These are phyloP conservation scores for Coemansia sp. DNA, from an alignment of 192 early-diverging fungal genomes.

Conservation along the genomic window DNA sequence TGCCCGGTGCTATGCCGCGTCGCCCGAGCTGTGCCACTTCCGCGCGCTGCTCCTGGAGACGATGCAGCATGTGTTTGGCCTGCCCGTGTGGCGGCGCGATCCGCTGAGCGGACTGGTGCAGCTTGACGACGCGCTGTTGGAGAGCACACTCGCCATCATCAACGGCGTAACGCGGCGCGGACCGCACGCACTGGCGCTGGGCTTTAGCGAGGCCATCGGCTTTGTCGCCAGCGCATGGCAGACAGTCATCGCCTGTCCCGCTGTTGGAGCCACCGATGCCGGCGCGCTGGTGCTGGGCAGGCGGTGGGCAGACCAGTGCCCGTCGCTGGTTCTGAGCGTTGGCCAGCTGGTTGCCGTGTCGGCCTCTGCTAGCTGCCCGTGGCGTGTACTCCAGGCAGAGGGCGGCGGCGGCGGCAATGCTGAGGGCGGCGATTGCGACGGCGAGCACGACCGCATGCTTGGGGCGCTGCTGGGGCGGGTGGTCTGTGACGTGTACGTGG, in stretches of 20 bases:
- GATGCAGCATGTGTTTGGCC: constrained; percentile 12
- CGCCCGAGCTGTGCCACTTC: constrained; percentile 17
- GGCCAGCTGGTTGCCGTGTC: constrained; percentile 33
- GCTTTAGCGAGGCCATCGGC: constrained; percentile 12
- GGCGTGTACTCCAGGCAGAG: constrained; percentile 11
- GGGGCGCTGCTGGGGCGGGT: constrained; percentile 29
- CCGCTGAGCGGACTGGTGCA: constrained; percentile 4
- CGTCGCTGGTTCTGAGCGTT: constrained; percentile 31
- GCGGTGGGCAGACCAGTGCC: constrained; percentile 45
- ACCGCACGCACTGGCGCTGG: constrained; percentile 29
- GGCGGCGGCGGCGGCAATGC: constrained; percentile 15
- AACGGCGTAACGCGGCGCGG: constrained; percentile 35
- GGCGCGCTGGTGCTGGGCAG: background rate
- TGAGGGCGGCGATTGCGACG: constrained; percentile 10
- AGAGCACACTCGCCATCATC: constrained; percentile 22
- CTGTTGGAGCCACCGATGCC: background rate
- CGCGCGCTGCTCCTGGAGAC: constrained; percentile 7
- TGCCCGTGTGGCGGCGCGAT: constrained; percentile 10
- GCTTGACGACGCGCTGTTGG: constrained; percentile 22
- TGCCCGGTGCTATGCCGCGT: constrained; percentile 31
- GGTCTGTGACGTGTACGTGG: constrained; percentile 18
- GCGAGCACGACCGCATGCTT: constrained; percentile 20
- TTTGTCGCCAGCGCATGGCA: constrained; percentile 29
- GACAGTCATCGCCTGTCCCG: constrained; percentile 10
- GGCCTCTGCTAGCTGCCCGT: background rate